Conservation (phyloP, 208 protist genomes). For the Eutreptiella sp. region DNA sequence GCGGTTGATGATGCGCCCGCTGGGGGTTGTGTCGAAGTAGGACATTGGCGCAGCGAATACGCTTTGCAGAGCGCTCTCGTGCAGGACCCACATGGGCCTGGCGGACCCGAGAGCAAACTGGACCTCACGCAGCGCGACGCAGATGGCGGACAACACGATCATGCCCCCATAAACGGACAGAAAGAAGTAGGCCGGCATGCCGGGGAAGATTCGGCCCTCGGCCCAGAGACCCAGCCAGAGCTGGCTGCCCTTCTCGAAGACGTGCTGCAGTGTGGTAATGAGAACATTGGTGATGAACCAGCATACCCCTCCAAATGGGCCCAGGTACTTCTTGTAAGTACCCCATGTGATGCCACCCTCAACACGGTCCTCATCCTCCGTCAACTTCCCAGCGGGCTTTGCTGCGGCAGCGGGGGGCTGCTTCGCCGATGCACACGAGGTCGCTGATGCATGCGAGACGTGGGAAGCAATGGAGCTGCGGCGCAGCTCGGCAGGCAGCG, state of each 20-base stretch:
- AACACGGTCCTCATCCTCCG: slow-evolving; percentile 37
- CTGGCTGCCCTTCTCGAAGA: background rate
- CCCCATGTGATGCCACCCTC: slow-evolving; percentile 26
- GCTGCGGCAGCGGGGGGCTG: background rate
- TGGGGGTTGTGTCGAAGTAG: slow-evolving; percentile 47
- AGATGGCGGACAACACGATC: background rate
- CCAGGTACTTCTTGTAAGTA: slow-evolving; percentile 35
- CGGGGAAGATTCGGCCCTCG: slow-evolving; percentile 3
- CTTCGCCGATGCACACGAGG: background rate
- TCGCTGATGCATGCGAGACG: too few species aligned
- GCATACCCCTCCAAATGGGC: slow-evolving; percentile 12
- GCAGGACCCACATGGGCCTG: background rate
- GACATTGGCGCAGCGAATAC: slow-evolving; percentile 24
- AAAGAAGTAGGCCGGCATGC: slow-evolving; percentile 1
- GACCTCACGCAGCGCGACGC: slow-evolving; percentile 7
- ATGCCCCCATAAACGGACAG: slow-evolving; percentile 8
- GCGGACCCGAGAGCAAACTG: slow-evolving; percentile 18
- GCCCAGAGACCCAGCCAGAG: slow-evolving; percentile 21
- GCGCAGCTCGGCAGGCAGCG: too few species aligned
- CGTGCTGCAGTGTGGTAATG: background rate
- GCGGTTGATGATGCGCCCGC: slow-evolving; percentile 42
- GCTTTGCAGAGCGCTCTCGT: slow-evolving; percentile 30
- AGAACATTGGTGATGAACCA: slow-evolving; percentile 1
- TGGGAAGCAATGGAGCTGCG: too few species aligned
- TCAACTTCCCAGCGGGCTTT: slow-evolving; percentile 7